Evolutionary conservation across 1,284 basidiomycete genomes (phyloP), one percentile per base, ranked within the genome.

Genomic region (Schizopora paradoxa): DNA sequence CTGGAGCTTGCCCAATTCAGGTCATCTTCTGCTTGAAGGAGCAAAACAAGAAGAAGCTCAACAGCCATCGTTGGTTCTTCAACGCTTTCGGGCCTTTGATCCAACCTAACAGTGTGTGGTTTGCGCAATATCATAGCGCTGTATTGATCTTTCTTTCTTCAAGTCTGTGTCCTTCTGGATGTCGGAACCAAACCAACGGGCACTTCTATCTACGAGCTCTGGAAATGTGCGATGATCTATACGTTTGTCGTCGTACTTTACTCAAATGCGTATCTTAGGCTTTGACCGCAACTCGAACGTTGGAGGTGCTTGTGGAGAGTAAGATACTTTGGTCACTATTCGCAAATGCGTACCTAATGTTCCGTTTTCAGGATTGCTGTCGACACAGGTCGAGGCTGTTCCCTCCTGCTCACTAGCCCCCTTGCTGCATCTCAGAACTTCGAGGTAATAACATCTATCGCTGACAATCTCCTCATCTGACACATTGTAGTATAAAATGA

Each of bases 11-110:
- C 51, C 93, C 93, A 0, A 78, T 95, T n/a, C 93, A 96, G 66
- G 72, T 96, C 54, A 64, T 95, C 38, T 96, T 96, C 71, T 95
- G 91, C 60, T 69, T 95, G 56, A 95, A 96, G 67, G 93, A 94
- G 62, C 85, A 91, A 67, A 96, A 95, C 73, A 90, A 92, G 79
- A 94, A 93, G 75, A 94, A 94, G 61, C 68, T 93, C 52, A 93
- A 93, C 69, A 86, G 82, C 59, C 90, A 93, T 59, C 80, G 94
- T 34, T 97, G 94, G 94, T 92, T 97, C 68, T 97, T 97, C 77
- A 96, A 97, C 60, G 93, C 91, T 0, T 90, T 97, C 54, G 91
- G 91, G 11, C 85, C 90, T 21, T 74, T 95, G 43, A 75, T 94
- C 61, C 82, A 86, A 41, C 88, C 88, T 21, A 86, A 90, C 55